These are phyloP conservation scores for Talaromyces islandicus DNA, from an alignment of 2,329 filamentous ascomycete species.

Conservation along the genomic window DNA sequence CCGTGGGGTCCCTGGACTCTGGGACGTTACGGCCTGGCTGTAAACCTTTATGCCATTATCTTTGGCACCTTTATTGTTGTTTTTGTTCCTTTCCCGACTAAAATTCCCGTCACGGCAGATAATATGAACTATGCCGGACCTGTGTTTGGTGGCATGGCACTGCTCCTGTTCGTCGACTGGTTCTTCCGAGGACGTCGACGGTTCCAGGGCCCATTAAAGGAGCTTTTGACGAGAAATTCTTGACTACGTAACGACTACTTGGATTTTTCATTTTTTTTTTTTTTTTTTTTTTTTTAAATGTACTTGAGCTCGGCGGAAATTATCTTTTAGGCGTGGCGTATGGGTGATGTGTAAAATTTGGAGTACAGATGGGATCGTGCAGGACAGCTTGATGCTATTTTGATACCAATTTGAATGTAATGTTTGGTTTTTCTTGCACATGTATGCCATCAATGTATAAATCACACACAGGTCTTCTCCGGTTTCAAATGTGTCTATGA, in stretches of 20 bases:
- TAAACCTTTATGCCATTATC: constrained; percentile 31
- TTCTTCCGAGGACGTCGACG: constrained; percentile 4
- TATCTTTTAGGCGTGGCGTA: not conserved
- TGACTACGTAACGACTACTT: not conserved
- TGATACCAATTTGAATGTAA: no score
- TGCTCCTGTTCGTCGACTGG: constrained; percentile 12
- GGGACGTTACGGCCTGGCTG: constrained; percentile 6
- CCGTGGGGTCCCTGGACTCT: constrained; percentile 22
- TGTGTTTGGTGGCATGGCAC: constrained; percentile 22
- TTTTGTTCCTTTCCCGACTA: constrained; percentile 21
- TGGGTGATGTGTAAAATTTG: not conserved
- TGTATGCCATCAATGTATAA: no score
- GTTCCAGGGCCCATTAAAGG: constrained; percentile 8
- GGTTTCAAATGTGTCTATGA: not conserved
- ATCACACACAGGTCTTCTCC: not conserved
- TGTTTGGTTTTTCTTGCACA: not conserved
- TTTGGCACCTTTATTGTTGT: constrained; percentile 27
- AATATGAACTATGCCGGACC: constrained; percentile 37
- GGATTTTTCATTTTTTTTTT: no score
- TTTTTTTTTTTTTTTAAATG: not conserved
- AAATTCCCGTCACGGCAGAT: constrained; percentile 25
- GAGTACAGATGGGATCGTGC: not conserved
- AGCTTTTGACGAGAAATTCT: not conserved
- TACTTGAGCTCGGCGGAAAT: not conserved
- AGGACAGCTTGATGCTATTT: not conserved